Conservation (phyloP, 2,329 filamentous ascomycete genomes). For the Pezicula rhizophila region DNA sequence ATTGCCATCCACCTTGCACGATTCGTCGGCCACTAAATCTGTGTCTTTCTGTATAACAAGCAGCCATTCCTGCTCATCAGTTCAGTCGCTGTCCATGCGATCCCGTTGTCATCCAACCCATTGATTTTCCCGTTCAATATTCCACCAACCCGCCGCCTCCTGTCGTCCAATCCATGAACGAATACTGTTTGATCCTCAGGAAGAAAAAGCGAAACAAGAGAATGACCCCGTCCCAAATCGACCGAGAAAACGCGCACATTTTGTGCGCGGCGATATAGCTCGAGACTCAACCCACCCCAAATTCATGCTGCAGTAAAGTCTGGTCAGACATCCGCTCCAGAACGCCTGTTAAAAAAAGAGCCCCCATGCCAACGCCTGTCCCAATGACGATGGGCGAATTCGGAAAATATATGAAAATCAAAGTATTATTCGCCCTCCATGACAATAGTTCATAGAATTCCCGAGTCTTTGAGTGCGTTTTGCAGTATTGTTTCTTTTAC, state of each 20-base stretch:
- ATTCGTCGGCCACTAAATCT: too few relatives aligned
- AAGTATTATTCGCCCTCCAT: constrained; percentile 18
- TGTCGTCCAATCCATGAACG: background rate
- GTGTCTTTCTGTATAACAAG: too few relatives aligned
- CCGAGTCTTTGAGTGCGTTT: constrained; percentile 96
- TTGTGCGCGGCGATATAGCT: background rate
- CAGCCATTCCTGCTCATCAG: too few relatives aligned
- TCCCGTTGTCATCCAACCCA: background rate
- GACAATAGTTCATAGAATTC: constrained; percentile 64
- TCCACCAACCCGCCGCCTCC: background rate
- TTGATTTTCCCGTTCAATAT: background rate
- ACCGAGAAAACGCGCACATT: background rate
- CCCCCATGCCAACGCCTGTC: constrained; percentile 20
- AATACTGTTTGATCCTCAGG: too few relatives aligned
- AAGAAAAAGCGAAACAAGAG: too few relatives aligned
- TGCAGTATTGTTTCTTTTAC: constrained; percentile 99
- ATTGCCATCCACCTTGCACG: too few relatives aligned
- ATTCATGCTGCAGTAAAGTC: constrained; percentile 12
- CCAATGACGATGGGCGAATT: constrained; percentile 16
- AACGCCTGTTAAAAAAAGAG: constrained; percentile 13
- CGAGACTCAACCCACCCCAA: constrained; percentile 3
- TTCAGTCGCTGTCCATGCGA: background rate
- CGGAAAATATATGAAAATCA: constrained; percentile 9
- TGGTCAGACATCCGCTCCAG: constrained; percentile 20
- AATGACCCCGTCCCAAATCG: too few relatives aligned